Conservation (phyloP, 2,329 filamentous ascomycete species). For the Falciphora oryzae region DNA sequence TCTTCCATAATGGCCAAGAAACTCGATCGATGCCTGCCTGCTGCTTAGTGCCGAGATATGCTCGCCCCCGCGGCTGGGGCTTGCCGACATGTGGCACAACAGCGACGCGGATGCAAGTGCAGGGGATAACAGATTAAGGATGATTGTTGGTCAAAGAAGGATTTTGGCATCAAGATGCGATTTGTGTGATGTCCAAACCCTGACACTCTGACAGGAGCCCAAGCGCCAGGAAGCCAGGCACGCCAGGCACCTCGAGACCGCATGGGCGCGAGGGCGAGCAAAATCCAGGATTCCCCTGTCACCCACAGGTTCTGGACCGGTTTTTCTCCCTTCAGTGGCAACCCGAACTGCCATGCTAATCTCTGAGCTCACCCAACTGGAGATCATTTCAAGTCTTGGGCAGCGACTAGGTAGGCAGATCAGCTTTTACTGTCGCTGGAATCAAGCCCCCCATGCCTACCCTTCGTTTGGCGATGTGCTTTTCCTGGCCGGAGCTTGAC, state of each 20-base stretch:
- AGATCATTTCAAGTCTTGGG: background rate
- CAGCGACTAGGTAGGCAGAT: background rate
- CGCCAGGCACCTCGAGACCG: background rate
- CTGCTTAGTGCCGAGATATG: background rate
- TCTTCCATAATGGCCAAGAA: background rate
- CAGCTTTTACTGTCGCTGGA: too few species aligned
- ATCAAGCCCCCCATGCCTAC: too few species aligned
- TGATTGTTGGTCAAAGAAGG: background rate
- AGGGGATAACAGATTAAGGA: background rate
- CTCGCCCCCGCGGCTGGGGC: background rate
- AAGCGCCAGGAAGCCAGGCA: background rate
- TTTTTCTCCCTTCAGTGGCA: background rate
- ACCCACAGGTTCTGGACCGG: background rate
- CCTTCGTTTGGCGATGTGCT: too few species aligned
- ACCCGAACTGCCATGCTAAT: background rate
- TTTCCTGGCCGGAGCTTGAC: too few species aligned
- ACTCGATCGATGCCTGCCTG: background rate
- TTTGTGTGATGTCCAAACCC: background rate
- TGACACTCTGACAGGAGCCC: background rate
- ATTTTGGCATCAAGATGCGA: background rate
- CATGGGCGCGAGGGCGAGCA: too few species aligned
- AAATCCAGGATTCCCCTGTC: background rate
- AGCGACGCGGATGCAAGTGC: background rate
- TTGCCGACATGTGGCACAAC: background rate
- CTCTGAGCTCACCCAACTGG: background rate